Evolutionary conservation across 139 green algal genomes (phyloP).

Genomic region (Chlamydomonas incerta): DNA sequence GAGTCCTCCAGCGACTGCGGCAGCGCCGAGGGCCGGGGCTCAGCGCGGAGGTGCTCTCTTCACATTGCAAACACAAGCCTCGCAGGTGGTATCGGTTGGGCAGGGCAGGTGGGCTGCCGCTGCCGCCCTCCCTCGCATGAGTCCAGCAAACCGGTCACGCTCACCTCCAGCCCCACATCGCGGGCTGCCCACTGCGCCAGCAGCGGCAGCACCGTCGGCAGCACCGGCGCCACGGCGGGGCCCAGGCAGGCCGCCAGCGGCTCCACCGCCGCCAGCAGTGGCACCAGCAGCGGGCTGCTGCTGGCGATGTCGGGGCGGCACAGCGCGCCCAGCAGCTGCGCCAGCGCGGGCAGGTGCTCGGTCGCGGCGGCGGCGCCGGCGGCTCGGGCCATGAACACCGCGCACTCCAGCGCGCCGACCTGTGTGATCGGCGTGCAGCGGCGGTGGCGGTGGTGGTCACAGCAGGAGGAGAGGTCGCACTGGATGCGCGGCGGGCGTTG

Average conservation of each 20-base stretch:
- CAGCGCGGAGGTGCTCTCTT: too few species aligned
- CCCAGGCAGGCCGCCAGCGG: slow-evolving; percentile 4
- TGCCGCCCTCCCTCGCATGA: too few species aligned
- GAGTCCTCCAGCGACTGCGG: too few species aligned
- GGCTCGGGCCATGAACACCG: slow-evolving; percentile 14
- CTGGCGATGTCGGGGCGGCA: slow-evolving; percentile 1
- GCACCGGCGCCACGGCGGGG: not conserved
- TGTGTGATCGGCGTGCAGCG: too few species aligned
- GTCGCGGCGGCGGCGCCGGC: not conserved
- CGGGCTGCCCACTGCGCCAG: not conserved
- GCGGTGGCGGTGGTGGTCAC: too few species aligned
- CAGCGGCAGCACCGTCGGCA: slow-evolving; percentile 18
- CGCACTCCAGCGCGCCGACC: slow-evolving; percentile 21
- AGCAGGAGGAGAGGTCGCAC: too few species aligned
- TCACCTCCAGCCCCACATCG: slow-evolving; percentile 18
- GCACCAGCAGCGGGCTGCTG: slow-evolving; percentile 12
- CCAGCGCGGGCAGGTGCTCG: slow-evolving; percentile 21
- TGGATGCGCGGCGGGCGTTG: too few species aligned
- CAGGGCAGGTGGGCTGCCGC: too few species aligned
- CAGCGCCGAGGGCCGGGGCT: too few species aligned
- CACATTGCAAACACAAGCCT: too few species aligned
- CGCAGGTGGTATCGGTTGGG: too few species aligned
- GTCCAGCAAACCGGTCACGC: too few species aligned
- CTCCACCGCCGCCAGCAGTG: slow-evolving; percentile 3
- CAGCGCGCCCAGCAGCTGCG: not conserved